phyloP scores from a whole-genome alignment of 192 early-diverging fungal genomes.

The Coemansia sp. region DNA sequence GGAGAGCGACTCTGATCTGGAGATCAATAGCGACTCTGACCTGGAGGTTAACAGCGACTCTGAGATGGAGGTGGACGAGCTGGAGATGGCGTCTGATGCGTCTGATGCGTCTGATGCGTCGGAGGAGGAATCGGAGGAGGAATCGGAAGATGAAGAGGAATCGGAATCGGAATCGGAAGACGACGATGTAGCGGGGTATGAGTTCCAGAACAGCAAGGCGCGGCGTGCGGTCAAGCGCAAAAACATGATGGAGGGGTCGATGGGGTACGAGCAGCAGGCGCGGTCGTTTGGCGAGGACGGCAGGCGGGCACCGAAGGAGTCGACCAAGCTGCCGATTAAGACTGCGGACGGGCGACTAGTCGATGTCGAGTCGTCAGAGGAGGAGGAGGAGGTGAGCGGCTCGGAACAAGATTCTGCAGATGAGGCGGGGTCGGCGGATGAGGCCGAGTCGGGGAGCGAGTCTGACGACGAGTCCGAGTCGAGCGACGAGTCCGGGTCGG shows the following conservation, averaged over 20 bases:
- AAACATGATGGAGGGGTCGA: conserved; percentile 34
- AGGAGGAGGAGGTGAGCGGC: conserved; percentile 43
- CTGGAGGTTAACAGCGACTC: not conserved
- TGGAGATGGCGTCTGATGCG: too few relatives aligned
- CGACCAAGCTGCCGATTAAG: conserved; percentile 57
- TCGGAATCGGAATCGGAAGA: not conserved
- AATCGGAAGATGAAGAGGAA: too few relatives aligned
- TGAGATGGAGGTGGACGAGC: too few relatives aligned
- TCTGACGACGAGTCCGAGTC: conserved; percentile 30
- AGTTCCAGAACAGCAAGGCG: conserved; percentile 39
- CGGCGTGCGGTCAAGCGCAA: conserved; percentile 44
- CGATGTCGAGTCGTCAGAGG: conserved; percentile 48
- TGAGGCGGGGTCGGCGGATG: conserved; percentile 13
- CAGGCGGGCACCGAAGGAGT: conserved; percentile 36
- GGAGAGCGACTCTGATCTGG: conserved; percentile 4
- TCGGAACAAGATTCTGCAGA: conserved; percentile 25
- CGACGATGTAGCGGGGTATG: not conserved
- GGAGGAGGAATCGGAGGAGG: too few relatives aligned
- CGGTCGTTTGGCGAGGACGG: conserved; percentile 32
- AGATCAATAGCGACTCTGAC: not conserved
- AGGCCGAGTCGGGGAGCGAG: conserved; percentile 10
- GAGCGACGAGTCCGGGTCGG: not conserved
- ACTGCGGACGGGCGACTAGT: conserved; percentile 53
- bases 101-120: too few relatives aligned
- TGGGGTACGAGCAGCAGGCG: conserved; percentile 39